A percentile compares a stretch with the other conserved stretches of the same genome.
Evolutionary conservation across 2,329 filamentous ascomycete species (phyloP).

Genomic region (Pseudocercospora cruenta): DNA sequence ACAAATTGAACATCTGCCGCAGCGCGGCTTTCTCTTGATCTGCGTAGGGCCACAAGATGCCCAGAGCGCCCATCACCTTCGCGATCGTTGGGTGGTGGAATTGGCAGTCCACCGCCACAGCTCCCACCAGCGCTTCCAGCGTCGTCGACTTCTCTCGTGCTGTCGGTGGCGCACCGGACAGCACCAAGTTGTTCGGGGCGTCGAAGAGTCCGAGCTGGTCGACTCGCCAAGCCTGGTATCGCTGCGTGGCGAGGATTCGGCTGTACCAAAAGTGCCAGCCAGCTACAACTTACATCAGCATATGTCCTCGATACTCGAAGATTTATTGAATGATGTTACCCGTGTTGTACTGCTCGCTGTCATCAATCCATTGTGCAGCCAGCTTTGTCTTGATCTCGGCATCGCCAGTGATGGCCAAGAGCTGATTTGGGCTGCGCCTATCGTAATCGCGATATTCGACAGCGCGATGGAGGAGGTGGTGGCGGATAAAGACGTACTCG

Average conservation of each 20-base stretch:
- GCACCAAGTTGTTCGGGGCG: not conserved
- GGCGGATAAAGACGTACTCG: not conserved
- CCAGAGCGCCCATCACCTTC: constrained; percentile 9
- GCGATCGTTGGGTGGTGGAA: not conserved
- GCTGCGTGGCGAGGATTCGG: not conserved
- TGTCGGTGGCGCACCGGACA: not conserved
- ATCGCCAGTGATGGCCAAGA: not conserved
- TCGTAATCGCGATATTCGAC: not conserved
- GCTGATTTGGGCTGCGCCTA: not conserved
- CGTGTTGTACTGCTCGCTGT: not conserved
- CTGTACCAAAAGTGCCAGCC: not conserved
- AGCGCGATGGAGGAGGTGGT: not conserved
- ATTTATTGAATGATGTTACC: not conserved
- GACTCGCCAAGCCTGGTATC: not conserved
- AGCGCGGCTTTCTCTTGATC: not conserved
- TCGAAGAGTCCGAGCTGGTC: not conserved
- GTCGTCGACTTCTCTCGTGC: constrained; percentile 1
- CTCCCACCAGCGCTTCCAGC: constrained; percentile 13
- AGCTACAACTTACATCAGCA: not conserved
- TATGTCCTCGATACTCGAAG: not conserved
- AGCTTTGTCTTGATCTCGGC: not conserved
- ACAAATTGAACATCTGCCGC: not conserved
- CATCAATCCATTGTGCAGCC: not conserved
- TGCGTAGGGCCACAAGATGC: constrained; percentile 7
- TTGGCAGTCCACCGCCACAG: not conserved